These are phyloP conservation scores for Aspergillus latus DNA, from an alignment of 2,329 filamentous ascomycete species.

Conservation along the genomic window DNA sequence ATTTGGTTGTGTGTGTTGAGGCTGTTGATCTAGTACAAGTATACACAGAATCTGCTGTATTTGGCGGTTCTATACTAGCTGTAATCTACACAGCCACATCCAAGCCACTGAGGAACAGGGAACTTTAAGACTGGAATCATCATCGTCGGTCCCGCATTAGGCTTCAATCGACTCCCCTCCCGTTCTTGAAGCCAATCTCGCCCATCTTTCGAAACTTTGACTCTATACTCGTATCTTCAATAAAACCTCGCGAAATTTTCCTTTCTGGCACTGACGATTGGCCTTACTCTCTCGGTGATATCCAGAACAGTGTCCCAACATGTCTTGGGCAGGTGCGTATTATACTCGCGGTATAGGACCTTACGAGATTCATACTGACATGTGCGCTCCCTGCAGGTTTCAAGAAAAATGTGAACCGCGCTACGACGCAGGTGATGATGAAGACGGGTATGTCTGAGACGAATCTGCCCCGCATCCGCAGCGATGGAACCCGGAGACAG, in stretches of 20 bases:
- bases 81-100: constrained; percentile 15
- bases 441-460: constrained; percentile 70
- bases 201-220: neutral
- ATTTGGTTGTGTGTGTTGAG: neutral
- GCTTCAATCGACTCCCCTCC: constrained; percentile 13
- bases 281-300: neutral
- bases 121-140: constrained; percentile 3
- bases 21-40: neutral
- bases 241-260: neutral
- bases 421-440: constrained; percentile 99
- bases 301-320: constrained; percentile 41
- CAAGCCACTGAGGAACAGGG: constrained; percentile 11
- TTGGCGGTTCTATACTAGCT: constrained; percentile 6
- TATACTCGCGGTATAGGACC: neutral
- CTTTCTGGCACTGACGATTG: neutral
- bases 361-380: constrained; percentile 8
- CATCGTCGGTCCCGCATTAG: constrained; percentile 20
- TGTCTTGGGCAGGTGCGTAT: constrained; percentile 69
- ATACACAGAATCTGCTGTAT: neutral
- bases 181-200: constrained; percentile 6
- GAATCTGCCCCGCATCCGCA: constrained; percentile 18
- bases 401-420: constrained; percentile 97
- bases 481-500: constrained; percentile 3
- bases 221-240: neutral
- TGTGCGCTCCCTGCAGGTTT: constrained; percentile 59